Percentiles rank a stretch among this genome's conserved stretches.
These are phyloP conservation scores for Massariosphaeria phaeospora DNA, from an alignment of 495 filamentous ascomycete genomes.

Conservation along the genomic window DNA sequence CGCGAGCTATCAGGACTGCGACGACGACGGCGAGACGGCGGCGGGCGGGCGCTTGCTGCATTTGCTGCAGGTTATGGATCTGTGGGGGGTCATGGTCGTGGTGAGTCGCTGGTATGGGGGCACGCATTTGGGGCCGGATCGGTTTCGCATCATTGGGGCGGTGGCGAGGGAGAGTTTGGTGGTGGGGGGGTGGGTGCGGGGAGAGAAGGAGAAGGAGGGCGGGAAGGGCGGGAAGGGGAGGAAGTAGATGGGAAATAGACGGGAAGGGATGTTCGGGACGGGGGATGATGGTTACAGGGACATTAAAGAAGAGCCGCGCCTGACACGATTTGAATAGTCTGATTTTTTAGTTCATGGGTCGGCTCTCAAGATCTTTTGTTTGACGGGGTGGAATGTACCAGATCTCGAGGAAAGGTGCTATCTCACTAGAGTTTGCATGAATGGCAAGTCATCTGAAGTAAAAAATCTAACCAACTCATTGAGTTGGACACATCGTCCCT, in stretches of 20 bases:
- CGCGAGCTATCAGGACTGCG: constrained; percentile 75
- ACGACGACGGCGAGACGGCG: constrained; percentile 96
- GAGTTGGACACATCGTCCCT: too few relatives aligned
- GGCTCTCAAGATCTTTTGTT: too few relatives aligned
- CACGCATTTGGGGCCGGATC: constrained; percentile 74
- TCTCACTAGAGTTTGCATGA: too few relatives aligned
- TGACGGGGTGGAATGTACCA: too few relatives aligned
- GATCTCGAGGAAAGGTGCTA: too few relatives aligned
- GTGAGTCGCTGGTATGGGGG: constrained; percentile 96
- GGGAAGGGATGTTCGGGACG: too few relatives aligned
- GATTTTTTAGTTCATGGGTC: too few relatives aligned
- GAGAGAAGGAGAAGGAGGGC: constrained; percentile 36
- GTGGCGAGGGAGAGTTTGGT: constrained; percentile 82
- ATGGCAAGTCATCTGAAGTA: too few relatives aligned
- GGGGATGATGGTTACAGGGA: too few relatives aligned
- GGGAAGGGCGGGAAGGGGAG: constrained; percentile 38
- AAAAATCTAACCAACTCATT: too few relatives aligned
- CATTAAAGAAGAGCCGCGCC: too few relatives aligned
- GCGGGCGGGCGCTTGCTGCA: constrained; percentile 80
- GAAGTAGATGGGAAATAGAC: constrained; percentile 19
- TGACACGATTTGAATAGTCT: too few relatives aligned
- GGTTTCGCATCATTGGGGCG: constrained; percentile 84
- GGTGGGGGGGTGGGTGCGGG: constrained; percentile 62
- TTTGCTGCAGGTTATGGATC: constrained; percentile 89
- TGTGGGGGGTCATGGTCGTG: constrained; percentile 89